Conservation (phyloP, 2,329 filamentous ascomycete genomes). For the Cordyceps cicadae region DNA sequence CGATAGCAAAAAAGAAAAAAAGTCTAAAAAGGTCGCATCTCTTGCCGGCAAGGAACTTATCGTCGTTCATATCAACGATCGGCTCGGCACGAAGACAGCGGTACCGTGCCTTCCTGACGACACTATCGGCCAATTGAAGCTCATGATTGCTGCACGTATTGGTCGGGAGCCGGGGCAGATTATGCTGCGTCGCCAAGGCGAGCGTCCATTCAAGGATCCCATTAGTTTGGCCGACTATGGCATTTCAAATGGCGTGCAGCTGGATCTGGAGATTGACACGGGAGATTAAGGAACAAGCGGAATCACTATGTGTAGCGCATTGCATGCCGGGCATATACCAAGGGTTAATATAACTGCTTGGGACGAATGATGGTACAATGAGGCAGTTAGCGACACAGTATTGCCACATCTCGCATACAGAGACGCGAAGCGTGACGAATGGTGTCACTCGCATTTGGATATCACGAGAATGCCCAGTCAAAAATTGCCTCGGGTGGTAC, state of each 20-base stretch:
- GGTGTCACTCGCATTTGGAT: not conserved
- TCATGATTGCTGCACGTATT: conserved; percentile 82
- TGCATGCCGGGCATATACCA: not conserved
- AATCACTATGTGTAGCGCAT: not conserved
- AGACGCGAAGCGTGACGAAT: not conserved
- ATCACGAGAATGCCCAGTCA: too few species aligned
- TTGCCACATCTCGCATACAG: not conserved
- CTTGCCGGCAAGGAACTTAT: conserved; percentile 69
- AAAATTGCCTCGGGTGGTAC: not conserved
- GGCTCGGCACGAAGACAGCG: conserved; percentile 89
- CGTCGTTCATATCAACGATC: conserved; percentile 85
- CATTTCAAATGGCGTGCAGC: conserved; percentile 79
- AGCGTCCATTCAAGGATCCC: conserved; percentile 87
- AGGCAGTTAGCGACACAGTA: not conserved
- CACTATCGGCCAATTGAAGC: conserved; percentile 78
- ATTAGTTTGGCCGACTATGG: conserved; percentile 85
- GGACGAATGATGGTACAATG: not conserved
- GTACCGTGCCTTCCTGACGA: conserved; percentile 85
- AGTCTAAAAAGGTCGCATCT: conserved; percentile 22
- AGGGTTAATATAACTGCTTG: not conserved
- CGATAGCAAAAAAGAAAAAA: conserved; percentile 31
- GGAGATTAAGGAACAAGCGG: conserved; percentile 36
- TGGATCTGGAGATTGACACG: conserved; percentile 55
- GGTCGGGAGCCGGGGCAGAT: conserved; percentile 88
- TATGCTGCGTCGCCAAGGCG: conserved; percentile 81